Evolutionary conservation across 1,284 basidiomycete species (phyloP).

Genomic region (Golubevia pallescens): DNA sequence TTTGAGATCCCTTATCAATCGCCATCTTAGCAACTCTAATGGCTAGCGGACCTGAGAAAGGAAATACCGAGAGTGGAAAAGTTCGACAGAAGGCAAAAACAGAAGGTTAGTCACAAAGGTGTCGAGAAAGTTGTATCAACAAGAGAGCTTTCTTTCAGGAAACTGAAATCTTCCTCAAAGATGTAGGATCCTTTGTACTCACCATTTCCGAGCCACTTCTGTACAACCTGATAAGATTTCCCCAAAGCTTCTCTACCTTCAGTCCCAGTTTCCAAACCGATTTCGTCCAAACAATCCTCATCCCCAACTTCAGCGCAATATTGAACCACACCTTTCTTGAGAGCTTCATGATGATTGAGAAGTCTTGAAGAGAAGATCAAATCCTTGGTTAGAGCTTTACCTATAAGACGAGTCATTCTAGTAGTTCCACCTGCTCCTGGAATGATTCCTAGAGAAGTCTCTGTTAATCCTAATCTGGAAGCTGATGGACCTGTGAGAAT

Average conservation of each 20-base stretch:
- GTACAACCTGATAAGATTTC: slow-evolving; percentile 72
- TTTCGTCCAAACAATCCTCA: neutral
- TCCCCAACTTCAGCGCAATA: slow-evolving; percentile 5
- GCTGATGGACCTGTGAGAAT: slow-evolving; percentile 69
- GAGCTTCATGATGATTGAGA: slow-evolving; percentile 74
- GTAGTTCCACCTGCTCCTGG: slow-evolving; percentile 95
- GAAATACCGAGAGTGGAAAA: neutral
- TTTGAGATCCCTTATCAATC: slow-evolving; percentile 78
- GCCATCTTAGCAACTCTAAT: slow-evolving; percentile 86
- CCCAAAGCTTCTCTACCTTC: slow-evolving; percentile 65
- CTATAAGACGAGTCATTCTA: slow-evolving; percentile 79
- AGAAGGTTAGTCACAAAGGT: neutral
- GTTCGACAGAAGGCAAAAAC: neutral
- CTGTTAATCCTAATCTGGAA: slow-evolving; percentile 81
- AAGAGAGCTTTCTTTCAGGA: too few relatives aligned
- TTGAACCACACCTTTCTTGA: slow-evolving; percentile 72
- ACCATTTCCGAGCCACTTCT: slow-evolving; percentile 77
- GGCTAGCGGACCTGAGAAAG: slow-evolving; percentile 77
- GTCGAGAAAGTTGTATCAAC: too few relatives aligned
- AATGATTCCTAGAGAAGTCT: slow-evolving; percentile 86
- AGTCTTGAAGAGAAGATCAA: slow-evolving; percentile 79
- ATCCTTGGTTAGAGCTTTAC: slow-evolving; percentile 83
- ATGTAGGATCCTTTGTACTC: too few relatives aligned
- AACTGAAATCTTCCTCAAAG: too few relatives aligned
- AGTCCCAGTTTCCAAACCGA: slow-evolving; percentile 12